Evolutionary conservation across 352 stramenopile species (phyloP).

Genomic region (Phytophthora tentaculata): DNA sequence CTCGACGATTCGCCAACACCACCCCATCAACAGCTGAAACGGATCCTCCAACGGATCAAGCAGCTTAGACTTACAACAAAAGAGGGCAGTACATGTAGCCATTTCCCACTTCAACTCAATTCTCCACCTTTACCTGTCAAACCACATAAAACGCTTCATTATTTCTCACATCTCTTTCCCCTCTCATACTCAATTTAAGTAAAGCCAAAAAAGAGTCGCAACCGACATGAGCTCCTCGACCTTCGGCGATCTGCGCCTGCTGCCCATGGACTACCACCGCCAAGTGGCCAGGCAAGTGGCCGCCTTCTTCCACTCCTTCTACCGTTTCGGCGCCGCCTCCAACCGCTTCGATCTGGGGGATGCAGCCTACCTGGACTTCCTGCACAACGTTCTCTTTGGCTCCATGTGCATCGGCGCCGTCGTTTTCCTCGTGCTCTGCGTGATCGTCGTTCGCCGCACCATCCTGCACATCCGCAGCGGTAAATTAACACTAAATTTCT

Average conservation of each 20-base stretch:
- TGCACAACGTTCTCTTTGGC: constrained; percentile 74
- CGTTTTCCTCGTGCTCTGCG: constrained; percentile 68
- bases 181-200: constrained; percentile 24
- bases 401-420: constrained; percentile 67
- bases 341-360: constrained; percentile 65
- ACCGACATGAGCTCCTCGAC: constrained; percentile 26
- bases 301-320: constrained; percentile 84
- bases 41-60: constrained; percentile 10
- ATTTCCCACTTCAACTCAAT: constrained; percentile 21
- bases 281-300: constrained; percentile 69
- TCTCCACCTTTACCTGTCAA: constrained; percentile 5
- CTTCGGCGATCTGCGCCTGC: constrained; percentile 49
- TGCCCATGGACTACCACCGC: constrained; percentile 75
- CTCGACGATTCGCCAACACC: constrained; percentile 23
- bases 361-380: constrained; percentile 61
- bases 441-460: constrained; percentile 73
- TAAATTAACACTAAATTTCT: constrained; percentile 24
- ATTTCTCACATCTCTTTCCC: constrained; percentile 1
- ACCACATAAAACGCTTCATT: constrained; percentile 2
- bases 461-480: constrained; percentile 75
- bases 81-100: constrained; percentile 17
- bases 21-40: not conserved
- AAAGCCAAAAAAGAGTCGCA: constrained; percentile 1
- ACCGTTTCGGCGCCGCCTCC: constrained; percentile 66
- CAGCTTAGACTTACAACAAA: constrained; percentile 10